These are phyloP conservation scores for Phialophora tarda DNA, from an alignment of 2,329 filamentous ascomycete genomes.

Conservation along the genomic window DNA sequence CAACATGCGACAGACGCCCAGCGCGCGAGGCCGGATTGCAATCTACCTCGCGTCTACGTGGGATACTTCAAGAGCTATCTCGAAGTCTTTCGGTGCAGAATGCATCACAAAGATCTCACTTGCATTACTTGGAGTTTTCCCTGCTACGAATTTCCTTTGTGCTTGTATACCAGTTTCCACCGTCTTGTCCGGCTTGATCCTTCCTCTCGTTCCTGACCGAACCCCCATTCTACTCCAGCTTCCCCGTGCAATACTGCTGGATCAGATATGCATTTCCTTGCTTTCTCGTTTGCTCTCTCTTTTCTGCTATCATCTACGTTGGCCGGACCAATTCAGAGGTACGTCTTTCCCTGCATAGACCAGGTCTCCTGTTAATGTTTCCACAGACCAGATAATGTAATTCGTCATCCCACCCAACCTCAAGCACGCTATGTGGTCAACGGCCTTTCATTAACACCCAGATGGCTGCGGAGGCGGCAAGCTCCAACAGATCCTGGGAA, in stretches of 20 bases:
- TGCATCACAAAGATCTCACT: neutral
- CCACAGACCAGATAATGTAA: constrained; percentile 29
- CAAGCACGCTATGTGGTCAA: constrained; percentile 30
- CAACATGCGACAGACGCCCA: neutral
- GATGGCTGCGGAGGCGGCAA: constrained; percentile 16
- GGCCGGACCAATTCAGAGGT: constrained; percentile 38
- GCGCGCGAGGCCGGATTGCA: neutral
- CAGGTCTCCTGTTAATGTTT: neutral
- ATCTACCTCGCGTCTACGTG: neutral
- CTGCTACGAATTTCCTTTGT: constrained; percentile 11
- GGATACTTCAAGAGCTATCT: neutral
- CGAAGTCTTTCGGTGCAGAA: neutral
- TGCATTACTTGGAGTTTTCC: neutral
- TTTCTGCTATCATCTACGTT: constrained; percentile 24
- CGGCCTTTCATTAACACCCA: constrained; percentile 2
- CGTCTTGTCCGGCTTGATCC: neutral
- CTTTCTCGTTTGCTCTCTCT: constrained; percentile 20
- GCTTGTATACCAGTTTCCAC: neutral
- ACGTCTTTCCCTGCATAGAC: neutral
- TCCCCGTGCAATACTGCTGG: constrained; percentile 4
- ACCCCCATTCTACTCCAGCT: neutral
- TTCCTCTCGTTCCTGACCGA: neutral
- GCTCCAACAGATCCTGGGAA: constrained; percentile 27
- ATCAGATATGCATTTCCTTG: constrained; percentile 24
- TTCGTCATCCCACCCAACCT: constrained; percentile 26